These are phyloP conservation scores for Barnettozyma pratensis DNA, from an alignment of 805 yeast species.

Conservation along the genomic window DNA sequence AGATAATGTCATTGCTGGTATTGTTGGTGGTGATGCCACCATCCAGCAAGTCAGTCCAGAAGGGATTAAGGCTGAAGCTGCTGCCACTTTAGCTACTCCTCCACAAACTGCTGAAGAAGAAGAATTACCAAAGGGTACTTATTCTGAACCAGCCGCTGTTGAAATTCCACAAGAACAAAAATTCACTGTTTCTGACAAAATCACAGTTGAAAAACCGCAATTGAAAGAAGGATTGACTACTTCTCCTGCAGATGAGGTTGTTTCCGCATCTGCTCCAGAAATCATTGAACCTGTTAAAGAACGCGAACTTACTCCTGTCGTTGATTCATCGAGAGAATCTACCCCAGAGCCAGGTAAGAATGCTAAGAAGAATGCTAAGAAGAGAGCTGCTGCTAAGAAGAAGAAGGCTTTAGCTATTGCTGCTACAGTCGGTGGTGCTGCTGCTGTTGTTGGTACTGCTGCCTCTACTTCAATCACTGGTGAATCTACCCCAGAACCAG, in stretches of 20 bases:
- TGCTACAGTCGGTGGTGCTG: neutral
- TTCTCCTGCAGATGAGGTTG: neutral
- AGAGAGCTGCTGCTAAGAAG: slow-evolving; percentile 18
- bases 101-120: slow-evolving; percentile 15
- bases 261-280: neutral
- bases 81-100: slow-evolving; percentile 18
- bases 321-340: slow-evolving; percentile 11
- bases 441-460: neutral
- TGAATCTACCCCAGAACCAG: slow-evolving; percentile 5
- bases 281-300: neutral
- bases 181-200: slow-evolving; percentile 5
- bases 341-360: slow-evolving; percentile 15
- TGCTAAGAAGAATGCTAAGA: slow-evolving; percentile 21
- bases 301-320: neutral
- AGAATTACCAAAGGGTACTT: neutral
- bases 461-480: neutral
- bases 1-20: slow-evolving; percentile 14
- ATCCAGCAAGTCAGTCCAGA: slow-evolving; percentile 1
- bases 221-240: neutral
- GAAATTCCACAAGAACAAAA: slow-evolving; percentile 6
- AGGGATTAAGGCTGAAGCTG: neutral
- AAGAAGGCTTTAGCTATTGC: slow-evolving; percentile 15
- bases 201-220: neutral
- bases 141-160: slow-evolving; percentile 3
- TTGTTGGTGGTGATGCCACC: slow-evolving; percentile 10